Conservation (phyloP, 1,139 yeast genomes). For the Magnusiomyces magnusii region DNA sequence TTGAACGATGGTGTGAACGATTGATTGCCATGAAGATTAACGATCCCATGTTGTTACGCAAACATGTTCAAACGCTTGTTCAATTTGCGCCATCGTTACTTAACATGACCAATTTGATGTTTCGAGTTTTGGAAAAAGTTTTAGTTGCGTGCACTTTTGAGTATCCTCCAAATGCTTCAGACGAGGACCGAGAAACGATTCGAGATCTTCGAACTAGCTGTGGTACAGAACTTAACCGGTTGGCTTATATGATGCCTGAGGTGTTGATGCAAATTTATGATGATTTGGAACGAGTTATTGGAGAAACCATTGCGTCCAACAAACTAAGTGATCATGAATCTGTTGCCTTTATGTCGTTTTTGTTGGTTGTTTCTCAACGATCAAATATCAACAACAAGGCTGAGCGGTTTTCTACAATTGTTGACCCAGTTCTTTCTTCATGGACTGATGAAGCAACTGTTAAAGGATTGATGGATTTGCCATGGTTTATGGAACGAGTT, state of each 20-base stretch:
- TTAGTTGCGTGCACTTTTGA: slow-evolving; percentile 82
- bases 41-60: slow-evolving; percentile 75
- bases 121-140: slow-evolving; percentile 78
- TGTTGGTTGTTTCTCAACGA: slow-evolving; percentile 85
- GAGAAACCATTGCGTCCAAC: slow-evolving; percentile 57
- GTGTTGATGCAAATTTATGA: slow-evolving; percentile 70
- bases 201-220: slow-evolving; percentile 86
- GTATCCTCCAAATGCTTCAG: slow-evolving; percentile 53
- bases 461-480: slow-evolving; percentile 79
- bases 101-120: slow-evolving; percentile 61
- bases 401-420: slow-evolving; percentile 74
- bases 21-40: slow-evolving; percentile 65
- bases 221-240: slow-evolving; percentile 88
- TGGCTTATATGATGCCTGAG: slow-evolving; percentile 93
- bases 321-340: slow-evolving; percentile 85
- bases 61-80: slow-evolving; percentile 88
- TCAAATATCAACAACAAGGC: slow-evolving; percentile 64
- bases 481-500: slow-evolving; percentile 96
- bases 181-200: slow-evolving; percentile 71
- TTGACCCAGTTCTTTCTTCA: slow-evolving; percentile 83
- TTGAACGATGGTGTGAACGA: slow-evolving; percentile 71
- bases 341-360: slow-evolving; percentile 86
- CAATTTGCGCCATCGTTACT: slow-evolving; percentile 91
- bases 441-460: slow-evolving; percentile 94
- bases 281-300: slow-evolving; percentile 76